Percentiles rank a stretch among this genome's conserved stretches.
These are phyloP conservation scores for Aspergillus flavus DNA, from an alignment of 2,329 filamentous ascomycete species.

Conservation along the genomic window DNA sequence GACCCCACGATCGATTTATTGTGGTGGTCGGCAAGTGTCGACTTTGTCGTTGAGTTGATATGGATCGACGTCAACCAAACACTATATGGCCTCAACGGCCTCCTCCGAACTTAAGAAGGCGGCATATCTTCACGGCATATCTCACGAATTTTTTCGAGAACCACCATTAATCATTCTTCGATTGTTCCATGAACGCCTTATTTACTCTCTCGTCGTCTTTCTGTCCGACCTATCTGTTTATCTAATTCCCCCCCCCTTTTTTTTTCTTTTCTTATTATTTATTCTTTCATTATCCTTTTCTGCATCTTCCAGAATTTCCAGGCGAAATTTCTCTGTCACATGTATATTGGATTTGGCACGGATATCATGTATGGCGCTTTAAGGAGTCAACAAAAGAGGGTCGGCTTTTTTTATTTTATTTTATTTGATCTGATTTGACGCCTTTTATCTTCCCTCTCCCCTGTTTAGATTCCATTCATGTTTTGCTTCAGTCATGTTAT, in stretches of 20 bases:
- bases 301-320: background rate
- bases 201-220: background rate
- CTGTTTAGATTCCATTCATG: background rate
- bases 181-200: background rate
- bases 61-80: slow-evolving; percentile 1
- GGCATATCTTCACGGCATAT: slow-evolving; percentile 3
- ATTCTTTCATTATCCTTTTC: background rate
- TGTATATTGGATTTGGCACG: slow-evolving; percentile 4
- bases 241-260: background rate
- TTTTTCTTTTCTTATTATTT: background rate
- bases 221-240: background rate
- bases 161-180: background rate
- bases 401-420: background rate
- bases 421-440: too few species aligned
- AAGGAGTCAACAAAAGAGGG: slow-evolving; percentile 1
- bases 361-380: slow-evolving; percentile 4
- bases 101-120: background rate
- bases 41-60: slow-evolving; percentile 46
- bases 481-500: slow-evolving; percentile 6
- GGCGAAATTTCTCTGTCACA: background rate
- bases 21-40: slow-evolving; percentile 66
- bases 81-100: slow-evolving; percentile 1
- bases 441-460: background rate
- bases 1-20: slow-evolving; percentile 75
- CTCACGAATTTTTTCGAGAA: background rate